A percentile compares a stretch with the other conserved stretches of the same genome.
Evolutionary conservation across 192 early-diverging fungal species (phyloP).

Genomic region (Podila epicladia): DNA sequence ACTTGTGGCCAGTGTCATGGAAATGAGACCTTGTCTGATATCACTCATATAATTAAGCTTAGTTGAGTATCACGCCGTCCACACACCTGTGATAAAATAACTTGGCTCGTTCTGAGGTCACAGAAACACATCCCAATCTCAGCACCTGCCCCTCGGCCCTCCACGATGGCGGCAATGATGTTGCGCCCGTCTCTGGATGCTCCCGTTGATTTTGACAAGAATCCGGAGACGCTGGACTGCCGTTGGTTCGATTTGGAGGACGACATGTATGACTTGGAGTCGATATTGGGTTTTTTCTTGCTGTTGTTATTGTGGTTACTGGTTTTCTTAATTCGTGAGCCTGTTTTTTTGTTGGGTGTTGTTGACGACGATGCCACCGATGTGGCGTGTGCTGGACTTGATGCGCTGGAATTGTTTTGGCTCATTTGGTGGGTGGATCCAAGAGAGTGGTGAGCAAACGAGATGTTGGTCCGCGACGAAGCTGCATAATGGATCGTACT

Average conservation of each 20-base stretch:
- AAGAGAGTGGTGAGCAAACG: too few species aligned
- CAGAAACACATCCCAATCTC: constrained; percentile 74
- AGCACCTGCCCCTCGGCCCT: constrained; percentile 55
- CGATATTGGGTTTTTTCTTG: neutral
- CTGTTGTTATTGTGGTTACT: neutral
- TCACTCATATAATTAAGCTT: too few species aligned
- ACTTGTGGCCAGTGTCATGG: neutral
- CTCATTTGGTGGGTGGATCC: too few species aligned
- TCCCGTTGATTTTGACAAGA: constrained; percentile 8
- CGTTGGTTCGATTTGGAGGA: constrained; percentile 2
- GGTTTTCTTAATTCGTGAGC: neutral
- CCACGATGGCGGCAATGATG: constrained; percentile 57
- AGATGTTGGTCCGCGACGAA: too few species aligned
- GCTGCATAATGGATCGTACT: too few species aligned
- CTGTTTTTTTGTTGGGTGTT: neutral
- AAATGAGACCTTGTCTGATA: too few species aligned
- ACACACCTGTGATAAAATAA: constrained; percentile 67
- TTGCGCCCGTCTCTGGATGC: constrained; percentile 14
- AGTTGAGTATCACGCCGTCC: too few species aligned
- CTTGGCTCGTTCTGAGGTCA: constrained; percentile 65
- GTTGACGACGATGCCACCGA: too few species aligned
- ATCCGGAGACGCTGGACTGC: constrained; percentile 13
- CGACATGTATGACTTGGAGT: neutral
- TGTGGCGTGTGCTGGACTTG: too few species aligned
- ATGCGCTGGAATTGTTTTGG: too few species aligned